Base-by-base conservation (phyloP, 768 basidiomycete species). In the Lyophyllum shimeji region DNA sequence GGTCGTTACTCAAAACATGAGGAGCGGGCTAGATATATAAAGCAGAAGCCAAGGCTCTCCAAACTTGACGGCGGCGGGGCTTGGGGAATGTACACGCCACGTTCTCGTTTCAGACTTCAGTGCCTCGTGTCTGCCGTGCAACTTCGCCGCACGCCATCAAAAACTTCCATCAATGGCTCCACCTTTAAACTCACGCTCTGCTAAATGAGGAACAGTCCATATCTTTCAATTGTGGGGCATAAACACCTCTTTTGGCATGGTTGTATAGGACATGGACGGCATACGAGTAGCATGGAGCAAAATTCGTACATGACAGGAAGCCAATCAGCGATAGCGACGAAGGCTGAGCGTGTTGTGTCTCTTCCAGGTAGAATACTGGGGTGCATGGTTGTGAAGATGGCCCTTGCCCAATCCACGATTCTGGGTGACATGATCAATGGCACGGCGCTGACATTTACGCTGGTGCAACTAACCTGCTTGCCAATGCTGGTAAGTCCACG, bases 371-470 rank as follows among this genome's bases (percentile, higher is more conserved):
- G 93, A 89, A 60, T 87, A 85, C 65, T 87, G 85, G 45, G 94
- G 93, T 43, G 88, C 85, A 72, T 98, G 93, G 79, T 98, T 97
- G 91, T 93, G 78, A 63, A 88, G 86, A 70, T 90, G 85, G 46
- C 96, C 96, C 75, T 98, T 98, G 79, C 95, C 96, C 69, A 98
- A 74, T 66, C 97, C 96, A 76, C 96, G 90, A 81, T 97, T 98
- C 93, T 93, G 63, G 56, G 39, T 37, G 55, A 39, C 39, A 37
- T 62, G 29, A 58, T 42, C 34, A 33, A 34, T 27, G 2, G 33
- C 44, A 23, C 57, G 54, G 46, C 46, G 45, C 54, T n/a, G 11
- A 57, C 53, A 46, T 18, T 55, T 33, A 53, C 53, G 24, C n/a
- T 23, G 9, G 72, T 79, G 23, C n/a, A 89, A 49, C 60, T 21